Conservation (phyloP, 371 early-diverging fungal genomes). For the Mortierella sp. region DNA sequence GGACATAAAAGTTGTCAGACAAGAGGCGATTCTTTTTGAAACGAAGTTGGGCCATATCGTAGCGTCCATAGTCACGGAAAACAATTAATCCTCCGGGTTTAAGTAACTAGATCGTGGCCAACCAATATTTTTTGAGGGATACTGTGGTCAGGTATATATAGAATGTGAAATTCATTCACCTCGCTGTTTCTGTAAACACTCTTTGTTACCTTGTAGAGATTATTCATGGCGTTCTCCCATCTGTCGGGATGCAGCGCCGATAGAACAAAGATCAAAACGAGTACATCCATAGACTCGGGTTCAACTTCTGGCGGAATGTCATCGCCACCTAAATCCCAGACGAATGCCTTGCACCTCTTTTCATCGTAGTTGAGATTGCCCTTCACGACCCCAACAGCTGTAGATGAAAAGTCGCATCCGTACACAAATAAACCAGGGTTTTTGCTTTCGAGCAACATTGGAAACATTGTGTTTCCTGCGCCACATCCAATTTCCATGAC, state of each 20-base stretch:
- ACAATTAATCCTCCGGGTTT: constrained; percentile 83
- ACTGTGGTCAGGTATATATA: too few species aligned
- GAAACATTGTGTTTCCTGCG: constrained; percentile 96
- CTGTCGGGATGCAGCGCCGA: constrained; percentile 91
- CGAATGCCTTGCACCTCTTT: constrained; percentile 82
- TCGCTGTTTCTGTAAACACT: constrained; percentile 23
- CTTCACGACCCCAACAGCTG: constrained; percentile 84
- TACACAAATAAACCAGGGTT: constrained; percentile 72
- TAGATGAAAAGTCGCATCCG: constrained; percentile 87
- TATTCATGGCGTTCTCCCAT: constrained; percentile 74
- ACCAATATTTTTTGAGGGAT: too few species aligned
- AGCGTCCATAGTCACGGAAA: constrained; percentile 92
- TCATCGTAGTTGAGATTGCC: constrained; percentile 46
- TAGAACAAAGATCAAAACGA: constrained; percentile 86
- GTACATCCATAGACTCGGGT: constrained; percentile 78
- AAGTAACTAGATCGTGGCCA: constrained; percentile 59
- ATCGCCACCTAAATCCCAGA: constrained; percentile 82
- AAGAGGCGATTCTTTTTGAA: constrained; percentile 83
- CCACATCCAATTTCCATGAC: constrained; percentile 94
- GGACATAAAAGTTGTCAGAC: constrained; percentile 87
- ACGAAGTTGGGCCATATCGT: constrained; percentile 91
- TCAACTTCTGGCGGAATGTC: constrained; percentile 73
- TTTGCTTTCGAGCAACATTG: constrained; percentile 83
- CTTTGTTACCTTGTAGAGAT: constrained; percentile 64
- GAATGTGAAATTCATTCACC: too few species aligned